Base-by-base conservation (phyloP, 345 rosid species). In the Eucalyptus dawsonii region DNA sequence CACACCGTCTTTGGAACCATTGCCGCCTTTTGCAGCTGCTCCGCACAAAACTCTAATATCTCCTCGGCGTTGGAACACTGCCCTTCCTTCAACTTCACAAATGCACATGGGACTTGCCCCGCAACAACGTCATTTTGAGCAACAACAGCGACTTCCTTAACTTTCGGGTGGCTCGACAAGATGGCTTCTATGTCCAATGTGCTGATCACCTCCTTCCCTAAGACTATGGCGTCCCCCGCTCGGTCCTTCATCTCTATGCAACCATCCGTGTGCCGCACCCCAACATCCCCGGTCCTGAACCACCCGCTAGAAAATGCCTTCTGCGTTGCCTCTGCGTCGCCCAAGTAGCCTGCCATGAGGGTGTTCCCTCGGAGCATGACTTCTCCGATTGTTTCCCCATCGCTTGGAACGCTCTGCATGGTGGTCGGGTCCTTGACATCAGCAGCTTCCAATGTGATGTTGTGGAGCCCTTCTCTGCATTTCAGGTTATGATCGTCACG, bases 231-330 rank as follows among this genome's bases (percentile, higher is more conserved):
- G 49, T 94, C 96, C 37, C 50, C 9, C 49, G 92, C 94, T 4
- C 97, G 93, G 88, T 96, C 99, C 91, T 94, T 95, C 86, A 96
- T 89, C 89, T 95, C 92, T 65, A 97, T 15, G 44, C 86, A 86
- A 10, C 97, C 97, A 86, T 94, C 92, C 4, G 92, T 90, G 56
- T 94, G 92, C 53, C 90, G 91, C 9, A 95, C 90, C 31, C 93
- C 97, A 5, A 97, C 86, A 86, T 97, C 98, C 37, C 94, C 91
- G 1, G 98, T 97, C 85, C 92, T 93, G 88, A 88, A 91, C 98
- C 97, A 96, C 51, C 97, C 97, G 3, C 92, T 86, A 83, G 88
- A 92, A 31, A 97, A 94, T 19, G 94, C 95, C 44, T 93, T 93
- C 81, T 88, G 80, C 3, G 97, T 95, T 19, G 93, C 93, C 88